phyloP scores from a whole-genome alignment of 139 green algal species.

The Tetraselmis chui region DNA sequence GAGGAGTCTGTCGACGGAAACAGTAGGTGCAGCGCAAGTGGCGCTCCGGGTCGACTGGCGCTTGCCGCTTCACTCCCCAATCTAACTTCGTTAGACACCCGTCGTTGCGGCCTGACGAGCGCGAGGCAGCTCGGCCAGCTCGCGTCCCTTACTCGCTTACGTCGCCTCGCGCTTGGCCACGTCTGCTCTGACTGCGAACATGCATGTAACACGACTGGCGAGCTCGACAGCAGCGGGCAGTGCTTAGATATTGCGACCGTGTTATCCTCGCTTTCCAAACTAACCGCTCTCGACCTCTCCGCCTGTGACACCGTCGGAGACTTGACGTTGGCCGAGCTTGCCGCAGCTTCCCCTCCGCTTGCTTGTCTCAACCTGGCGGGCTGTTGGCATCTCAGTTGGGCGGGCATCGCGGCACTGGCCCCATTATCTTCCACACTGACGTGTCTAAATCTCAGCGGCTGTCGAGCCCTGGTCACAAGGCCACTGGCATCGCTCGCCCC shows the following conservation, averaged over 20 bases:
- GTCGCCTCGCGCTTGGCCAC: not conserved
- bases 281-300: not conserved
- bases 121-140: not conserved
- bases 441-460: not conserved
- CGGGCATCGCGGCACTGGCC: not conserved
- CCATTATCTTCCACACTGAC: not conserved
- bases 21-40: not conserved
- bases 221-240: not conserved
- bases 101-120: not conserved
- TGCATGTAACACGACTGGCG: not conserved
- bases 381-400: not conserved
- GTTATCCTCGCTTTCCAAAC: not conserved
- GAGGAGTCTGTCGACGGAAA: not conserved
- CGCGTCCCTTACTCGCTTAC: not conserved
- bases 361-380: not conserved
- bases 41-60: not conserved
- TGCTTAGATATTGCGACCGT: not conserved
- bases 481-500: not conserved
- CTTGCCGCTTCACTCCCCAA: not conserved
- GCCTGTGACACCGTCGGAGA: not conserved
- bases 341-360: not conserved
- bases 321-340: not conserved
- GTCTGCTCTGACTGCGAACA: not conserved
- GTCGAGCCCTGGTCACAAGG: no score
- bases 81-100: not conserved